These are phyloP conservation scores for Acer saccharum DNA, from an alignment of 345 rosid species.

Conservation along the genomic window DNA sequence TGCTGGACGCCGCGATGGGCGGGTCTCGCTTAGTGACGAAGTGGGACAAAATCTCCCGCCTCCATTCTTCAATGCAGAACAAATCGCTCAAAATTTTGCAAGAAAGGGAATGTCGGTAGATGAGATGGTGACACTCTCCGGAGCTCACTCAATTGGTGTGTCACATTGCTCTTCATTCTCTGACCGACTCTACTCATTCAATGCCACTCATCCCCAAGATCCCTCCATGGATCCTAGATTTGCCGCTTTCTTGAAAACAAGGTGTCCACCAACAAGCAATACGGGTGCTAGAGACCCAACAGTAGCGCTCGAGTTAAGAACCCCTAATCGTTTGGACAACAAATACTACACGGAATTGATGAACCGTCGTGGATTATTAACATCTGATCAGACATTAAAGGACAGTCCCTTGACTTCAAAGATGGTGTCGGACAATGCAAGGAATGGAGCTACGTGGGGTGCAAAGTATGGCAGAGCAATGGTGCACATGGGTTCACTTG, in stretches of 20 bases:
- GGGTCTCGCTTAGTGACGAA: conserved; percentile 29
- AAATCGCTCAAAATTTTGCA: conserved; percentile 27
- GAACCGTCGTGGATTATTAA: conserved; percentile 25
- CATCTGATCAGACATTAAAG: conserved; percentile 43
- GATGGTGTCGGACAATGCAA: conserved; percentile 33
- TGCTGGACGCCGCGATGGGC: conserved; percentile 49
- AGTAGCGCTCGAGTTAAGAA: conserved; percentile 26
- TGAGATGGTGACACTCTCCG: conserved; percentile 56
- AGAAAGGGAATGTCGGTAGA: conserved; percentile 43
- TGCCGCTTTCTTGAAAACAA: conserved; percentile 39
- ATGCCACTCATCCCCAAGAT: conserved; percentile 36
- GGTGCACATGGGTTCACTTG: conserved; percentile 44
- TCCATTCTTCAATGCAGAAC: conserved; percentile 24
- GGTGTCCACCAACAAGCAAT: conserved; percentile 27
- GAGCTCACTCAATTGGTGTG: conserved; percentile 53
- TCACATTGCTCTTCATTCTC: conserved; percentile 46
- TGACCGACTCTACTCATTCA: conserved; percentile 36
- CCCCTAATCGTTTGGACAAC: conserved; percentile 38
- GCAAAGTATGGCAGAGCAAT: conserved; percentile 38
- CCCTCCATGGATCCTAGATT: conserved; percentile 35
- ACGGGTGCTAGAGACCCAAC: background rate
- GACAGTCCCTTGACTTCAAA: conserved; percentile 24
- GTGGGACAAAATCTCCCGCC: conserved; percentile 33
- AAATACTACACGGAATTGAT: conserved; percentile 37
- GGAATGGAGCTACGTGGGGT: conserved; percentile 25